Base-by-base conservation (phyloP, 805 yeast species). In the Candida parachauliodes region DNA sequence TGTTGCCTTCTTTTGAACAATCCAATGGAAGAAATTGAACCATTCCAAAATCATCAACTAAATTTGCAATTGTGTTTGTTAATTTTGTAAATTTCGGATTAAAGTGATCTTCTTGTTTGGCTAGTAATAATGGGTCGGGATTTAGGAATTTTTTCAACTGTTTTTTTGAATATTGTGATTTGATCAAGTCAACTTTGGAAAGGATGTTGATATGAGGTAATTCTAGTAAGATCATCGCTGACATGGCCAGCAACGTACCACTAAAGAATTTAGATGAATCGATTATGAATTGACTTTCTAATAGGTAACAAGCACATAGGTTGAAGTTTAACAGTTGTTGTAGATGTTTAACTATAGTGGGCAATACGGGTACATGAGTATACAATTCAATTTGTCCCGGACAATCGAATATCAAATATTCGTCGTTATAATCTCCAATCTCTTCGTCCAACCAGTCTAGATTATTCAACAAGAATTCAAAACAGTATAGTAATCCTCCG, bases 11-110 rank as follows among this genome's bases (percentile, higher is more conserved):
- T 50, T 71, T 70, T 20, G 70, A 59, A 47, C 81, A 75, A 54
- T 88, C 94, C 45, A 93, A 70, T 0, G 98, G 98, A 47, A 93
- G 65, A 54, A 88, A 93, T 57, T 93, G 97, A 2, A 93, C 97
- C 99, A 93, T 93, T 5, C 98, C 98, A 58, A 93, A 93, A 52
- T 93, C 99, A 55, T 93, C 98, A 24, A 89, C 94, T 48, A 93
- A 68, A 45, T 83, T 80, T 0, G 97, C 96, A 48, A 93, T 88
- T 11, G 89, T 75, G 48, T 76, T 75, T 57, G 88, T 91, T 42
- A 93, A 71, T 44, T 70, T 77, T 26, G 80, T 74, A 53, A 80
- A 91, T 51, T 74, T 81, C 9, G 78, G 77, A 49, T 75, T 77
- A 19, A 46, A 50, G 37, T 72, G 72, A 5, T 69, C 72, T 27